These are phyloP conservation scores for Globisporangium paroecandrum DNA, from an alignment of 352 stramenopile species.

Conservation along the genomic window DNA sequence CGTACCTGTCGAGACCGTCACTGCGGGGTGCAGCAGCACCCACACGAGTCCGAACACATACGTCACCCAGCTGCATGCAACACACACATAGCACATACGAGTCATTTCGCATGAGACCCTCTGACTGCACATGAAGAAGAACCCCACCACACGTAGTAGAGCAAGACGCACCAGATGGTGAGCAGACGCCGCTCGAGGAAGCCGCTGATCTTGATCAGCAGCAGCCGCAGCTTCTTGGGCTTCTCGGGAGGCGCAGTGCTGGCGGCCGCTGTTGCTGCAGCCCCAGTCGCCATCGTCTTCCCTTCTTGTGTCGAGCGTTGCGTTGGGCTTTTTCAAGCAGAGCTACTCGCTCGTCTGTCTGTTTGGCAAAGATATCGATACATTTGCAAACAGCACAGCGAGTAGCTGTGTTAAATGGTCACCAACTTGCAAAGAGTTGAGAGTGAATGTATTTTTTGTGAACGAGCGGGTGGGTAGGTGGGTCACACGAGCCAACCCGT, in stretches of 20 bases:
- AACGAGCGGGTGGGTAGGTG: background rate
- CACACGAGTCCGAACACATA: conserved; percentile 70
- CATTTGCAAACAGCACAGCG: background rate
- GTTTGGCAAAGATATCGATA: background rate
- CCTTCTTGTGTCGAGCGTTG: background rate
- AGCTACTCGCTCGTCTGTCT: background rate
- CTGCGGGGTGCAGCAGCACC: conserved; percentile 71
- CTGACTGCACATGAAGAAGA: background rate
- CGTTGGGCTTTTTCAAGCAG: background rate
- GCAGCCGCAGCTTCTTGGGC: conserved; percentile 15
- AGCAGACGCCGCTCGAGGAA: conserved; percentile 11
- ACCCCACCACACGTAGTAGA: background rate
- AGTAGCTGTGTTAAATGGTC: background rate
- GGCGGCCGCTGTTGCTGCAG: background rate
- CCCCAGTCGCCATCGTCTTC: background rate
- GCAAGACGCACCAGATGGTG: conserved; percentile 10
- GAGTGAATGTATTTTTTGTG: background rate
- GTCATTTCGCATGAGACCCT: background rate
- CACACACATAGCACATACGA: background rate
- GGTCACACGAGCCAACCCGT: background rate
- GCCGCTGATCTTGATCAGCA: conserved; percentile 11
- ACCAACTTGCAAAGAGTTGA: background rate
- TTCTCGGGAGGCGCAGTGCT: background rate
- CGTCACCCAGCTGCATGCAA: conserved; percentile 49
- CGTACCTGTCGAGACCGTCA: conserved; percentile 73